A percentile compares a stretch with the other conserved stretches of the same genome.
Conservation (phyloP, 192 early-diverging fungal genomes). For the Rhizoclosmatium sp. region DNA sequence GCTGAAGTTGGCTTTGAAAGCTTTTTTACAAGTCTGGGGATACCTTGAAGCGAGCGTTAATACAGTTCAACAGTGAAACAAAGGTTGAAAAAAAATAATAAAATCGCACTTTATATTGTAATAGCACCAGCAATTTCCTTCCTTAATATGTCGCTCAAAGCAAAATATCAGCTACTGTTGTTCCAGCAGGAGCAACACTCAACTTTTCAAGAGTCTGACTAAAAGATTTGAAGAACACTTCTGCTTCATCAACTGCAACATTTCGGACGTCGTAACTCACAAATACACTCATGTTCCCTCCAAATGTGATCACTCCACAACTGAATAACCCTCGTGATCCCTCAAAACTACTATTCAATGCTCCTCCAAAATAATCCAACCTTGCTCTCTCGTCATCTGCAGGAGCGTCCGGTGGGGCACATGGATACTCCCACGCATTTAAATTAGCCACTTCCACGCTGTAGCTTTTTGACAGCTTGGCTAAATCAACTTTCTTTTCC, state of each 20-base stretch:
- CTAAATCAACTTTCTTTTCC: conserved; percentile 40
- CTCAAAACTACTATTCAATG: background rate
- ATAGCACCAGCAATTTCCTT: too few relatives aligned
- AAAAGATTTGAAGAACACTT: conserved; percentile 46
- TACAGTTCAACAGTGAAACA: too few relatives aligned
- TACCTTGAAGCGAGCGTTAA: too few relatives aligned
- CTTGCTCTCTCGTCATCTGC: conserved; percentile 19
- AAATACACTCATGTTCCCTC: conserved; percentile 41
- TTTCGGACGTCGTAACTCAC: conserved; percentile 38
- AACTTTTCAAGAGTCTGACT: conserved; percentile 20
- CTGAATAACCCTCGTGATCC: conserved; percentile 52
- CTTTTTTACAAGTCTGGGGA: too few relatives aligned
- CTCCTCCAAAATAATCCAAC: conserved; percentile 41
- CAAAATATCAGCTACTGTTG: conserved; percentile 23
- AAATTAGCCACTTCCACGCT: conserved; percentile 52
- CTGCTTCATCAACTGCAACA: conserved; percentile 43
- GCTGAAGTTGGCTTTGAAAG: too few relatives aligned
- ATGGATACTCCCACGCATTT: conserved; percentile 50
- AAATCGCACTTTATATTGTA: too few relatives aligned
- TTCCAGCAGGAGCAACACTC: conserved; percentile 5
- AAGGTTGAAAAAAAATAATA: too few relatives aligned
- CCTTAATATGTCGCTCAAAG: background rate
- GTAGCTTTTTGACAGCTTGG: conserved; percentile 35
- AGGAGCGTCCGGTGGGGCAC: conserved; percentile 25
- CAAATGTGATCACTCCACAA: conserved; percentile 49